Percentiles rank a stretch among this genome's conserved stretches.
These are phyloP conservation scores for Chytriomyces confervae DNA, from an alignment of 192 early-diverging fungal species.

Conservation along the genomic window DNA sequence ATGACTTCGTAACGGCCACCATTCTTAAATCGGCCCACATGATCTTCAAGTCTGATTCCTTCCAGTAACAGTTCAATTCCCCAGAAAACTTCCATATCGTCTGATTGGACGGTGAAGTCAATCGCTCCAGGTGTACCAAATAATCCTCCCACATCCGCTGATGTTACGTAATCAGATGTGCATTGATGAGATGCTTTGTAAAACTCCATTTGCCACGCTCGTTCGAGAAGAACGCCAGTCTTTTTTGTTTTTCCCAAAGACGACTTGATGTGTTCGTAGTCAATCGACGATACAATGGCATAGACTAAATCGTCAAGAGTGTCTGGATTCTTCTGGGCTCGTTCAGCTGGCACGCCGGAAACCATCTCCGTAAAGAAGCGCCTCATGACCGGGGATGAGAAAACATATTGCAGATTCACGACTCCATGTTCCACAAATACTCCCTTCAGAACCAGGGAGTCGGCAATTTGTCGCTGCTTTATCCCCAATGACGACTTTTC, in stretches of 20 bases:
- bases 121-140: constrained; percentile 36
- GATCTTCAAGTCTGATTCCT: constrained; percentile 26
- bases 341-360: not conserved
- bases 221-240: constrained; percentile 30
- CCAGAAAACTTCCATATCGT: constrained; percentile 13
- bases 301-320: not conserved
- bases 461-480: not conserved
- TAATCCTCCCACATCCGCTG: constrained; percentile 38
- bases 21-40: constrained; percentile 26
- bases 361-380: constrained; percentile 1
- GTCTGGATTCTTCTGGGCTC: not conserved
- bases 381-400: not conserved
- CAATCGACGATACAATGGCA: not conserved
- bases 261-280: constrained; percentile 1
- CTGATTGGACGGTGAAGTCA: constrained; percentile 42
- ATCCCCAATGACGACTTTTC: not conserved
- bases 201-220: constrained; percentile 44
- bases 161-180: constrained; percentile 16
- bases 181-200: constrained; percentile 32
- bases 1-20: constrained; percentile 13
- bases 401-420: no score
- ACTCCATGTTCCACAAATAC: constrained; percentile 16
- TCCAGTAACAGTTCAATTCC: constrained; percentile 42
- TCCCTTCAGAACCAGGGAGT: not conserved
- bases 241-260: not conserved